Conservation (phyloP, 1,139 yeast genomes). For the Komagataea norvegica region DNA sequence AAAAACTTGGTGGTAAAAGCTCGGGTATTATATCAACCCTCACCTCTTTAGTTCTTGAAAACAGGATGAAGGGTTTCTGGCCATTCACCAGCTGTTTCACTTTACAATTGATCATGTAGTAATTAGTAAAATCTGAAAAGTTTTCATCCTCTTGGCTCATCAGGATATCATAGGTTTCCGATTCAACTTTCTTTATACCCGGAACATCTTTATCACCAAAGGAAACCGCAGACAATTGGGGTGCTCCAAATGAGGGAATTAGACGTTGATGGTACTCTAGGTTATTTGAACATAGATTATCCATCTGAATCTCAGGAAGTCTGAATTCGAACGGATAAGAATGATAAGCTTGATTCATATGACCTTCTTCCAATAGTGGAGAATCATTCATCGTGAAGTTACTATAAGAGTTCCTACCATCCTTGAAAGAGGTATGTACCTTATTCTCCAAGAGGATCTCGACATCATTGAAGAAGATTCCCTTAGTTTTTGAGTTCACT, state of each 20-base stretch:
- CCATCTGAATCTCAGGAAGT: constrained; percentile 17
- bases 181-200: constrained; percentile 13
- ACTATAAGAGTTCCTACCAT: constrained; percentile 3
- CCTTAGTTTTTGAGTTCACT: constrained; percentile 10
- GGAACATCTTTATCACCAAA: constrained; percentile 16
- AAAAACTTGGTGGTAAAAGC: constrained; percentile 13
- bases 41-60: constrained; percentile 19
- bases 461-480: constrained; percentile 19
- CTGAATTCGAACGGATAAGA: constrained; percentile 15
- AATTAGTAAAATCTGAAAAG: constrained; percentile 13
- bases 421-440: constrained; percentile 8
- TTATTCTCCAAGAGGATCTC: constrained; percentile 19
- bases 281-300: constrained; percentile 13
- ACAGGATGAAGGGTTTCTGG: constrained; percentile 13
- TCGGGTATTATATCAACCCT: constrained; percentile 8
- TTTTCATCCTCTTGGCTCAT: constrained; percentile 1
- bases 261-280: constrained; percentile 11
- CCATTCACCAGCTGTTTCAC: constrained; percentile 15
- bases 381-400: constrained; percentile 18
- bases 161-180: constrained; percentile 3
- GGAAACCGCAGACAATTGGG: constrained; percentile 14
- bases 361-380: constrained; percentile 8
- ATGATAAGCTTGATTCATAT: neutral
- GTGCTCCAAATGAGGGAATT: constrained; percentile 19
- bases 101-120: constrained; percentile 15